Evolutionary conservation across 805 yeast species (phyloP).

Genomic region (Cyberlindnera subsufficiens): DNA sequence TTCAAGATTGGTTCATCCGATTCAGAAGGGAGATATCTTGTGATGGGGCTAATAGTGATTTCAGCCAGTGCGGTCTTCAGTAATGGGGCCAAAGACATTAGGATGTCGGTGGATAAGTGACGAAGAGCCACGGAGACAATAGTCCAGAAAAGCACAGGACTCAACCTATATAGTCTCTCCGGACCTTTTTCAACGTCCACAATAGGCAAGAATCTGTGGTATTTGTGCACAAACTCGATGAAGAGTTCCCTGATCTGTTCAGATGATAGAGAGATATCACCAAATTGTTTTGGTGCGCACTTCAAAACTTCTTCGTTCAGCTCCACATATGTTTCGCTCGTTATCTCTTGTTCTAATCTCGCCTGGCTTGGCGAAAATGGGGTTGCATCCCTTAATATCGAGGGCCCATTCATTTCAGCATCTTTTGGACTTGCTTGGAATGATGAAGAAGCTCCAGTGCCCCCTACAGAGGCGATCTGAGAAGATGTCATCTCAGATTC

Average conservation of each 20-base stretch:
- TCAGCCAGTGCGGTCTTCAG: slow-evolving; percentile 79
- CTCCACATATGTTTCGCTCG: slow-evolving; percentile 9
- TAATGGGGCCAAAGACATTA: slow-evolving; percentile 57
- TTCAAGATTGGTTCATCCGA: slow-evolving; percentile 78
- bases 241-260: slow-evolving; percentile 58
- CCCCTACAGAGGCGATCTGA: neutral
- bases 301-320: slow-evolving; percentile 32
- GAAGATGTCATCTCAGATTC: neutral
- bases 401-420: slow-evolving; percentile 14
- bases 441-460: neutral
- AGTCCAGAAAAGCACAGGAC: slow-evolving; percentile 93
- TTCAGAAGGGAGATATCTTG: slow-evolving; percentile 74
- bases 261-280: slow-evolving; percentile 56
- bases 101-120: slow-evolving; percentile 40
- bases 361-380: slow-evolving; percentile 11
- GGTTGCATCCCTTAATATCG: slow-evolving; percentile 18
- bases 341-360: slow-evolving; percentile 5
- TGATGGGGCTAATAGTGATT: slow-evolving; percentile 84
- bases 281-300: slow-evolving; percentile 68
- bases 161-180: slow-evolving; percentile 67
- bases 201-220: slow-evolving; percentile 84
- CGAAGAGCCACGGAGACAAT: slow-evolving; percentile 81
- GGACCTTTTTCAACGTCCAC: slow-evolving; percentile 81
- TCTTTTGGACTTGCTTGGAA: neutral
- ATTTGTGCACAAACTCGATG: slow-evolving; percentile 63